phyloP scores from a whole-genome alignment of 176 grass and related monocot species.

The maize (Zea mays) region Zm-B73-REFERENCE-NAM-5.0 NC_050105.1:145685001-145685500 shows the following conservation, averaged over 20 bases:
- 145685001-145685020: constrained; percentile 64
- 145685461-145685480: constrained; percentile 13
- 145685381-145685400: constrained; percentile 60
- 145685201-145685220: constrained; percentile 66
- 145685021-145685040: constrained; percentile 31
- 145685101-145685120: constrained; percentile 46
- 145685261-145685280: constrained; percentile 41
- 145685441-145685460: constrained; percentile 18
- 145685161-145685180: constrained; percentile 54
- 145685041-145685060: constrained; percentile 19
- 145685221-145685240: constrained; percentile 54
- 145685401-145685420: constrained; percentile 75
- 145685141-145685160: constrained; percentile 46
- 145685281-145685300: constrained; percentile 47
- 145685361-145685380: constrained; percentile 48
- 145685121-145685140: constrained; percentile 51
- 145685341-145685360: constrained; percentile 45
- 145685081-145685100: constrained; percentile 57
- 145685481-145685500: not conserved
- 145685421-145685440: constrained; percentile 34
- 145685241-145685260: constrained; percentile 42
- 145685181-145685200: constrained; percentile 65
- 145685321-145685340: constrained; percentile 53
- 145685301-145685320: constrained; percentile 53
- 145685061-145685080: constrained; percentile 13